Percentiles rank a stretch among this genome's conserved stretches.
Evolutionary conservation across 768 basidiomycete species (phyloP).

Genomic region (Sarcodon sp.): DNA sequence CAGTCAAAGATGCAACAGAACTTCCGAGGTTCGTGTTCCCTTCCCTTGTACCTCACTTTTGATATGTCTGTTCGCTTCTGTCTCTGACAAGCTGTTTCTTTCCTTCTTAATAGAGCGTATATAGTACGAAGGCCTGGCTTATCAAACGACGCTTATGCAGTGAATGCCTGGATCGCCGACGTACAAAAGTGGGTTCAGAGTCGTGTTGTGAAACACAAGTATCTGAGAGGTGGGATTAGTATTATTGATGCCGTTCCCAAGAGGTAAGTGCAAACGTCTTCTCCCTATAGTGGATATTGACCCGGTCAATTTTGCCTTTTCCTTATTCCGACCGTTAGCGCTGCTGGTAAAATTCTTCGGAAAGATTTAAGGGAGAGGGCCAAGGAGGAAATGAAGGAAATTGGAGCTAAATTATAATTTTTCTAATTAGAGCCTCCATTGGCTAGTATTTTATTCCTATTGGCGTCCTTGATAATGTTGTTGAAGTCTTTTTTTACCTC

Average conservation of each 20-base stretch:
- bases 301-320: neutral
- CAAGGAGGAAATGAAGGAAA: conserved; percentile 28
- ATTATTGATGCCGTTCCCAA: conserved; percentile 56
- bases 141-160: no score
- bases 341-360: conserved; percentile 81
- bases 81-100: no score
- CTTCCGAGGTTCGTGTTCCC: conserved; percentile 44
- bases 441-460: no score
- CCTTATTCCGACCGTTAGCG: conserved; percentile 25
- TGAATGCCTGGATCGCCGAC: conserved; percentile 8
- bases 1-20: conserved; percentile 62
- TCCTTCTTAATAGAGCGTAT: no score
- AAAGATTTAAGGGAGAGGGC: conserved; percentile 62
- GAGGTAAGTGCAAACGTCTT: conserved; percentile 26
- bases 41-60: no score
- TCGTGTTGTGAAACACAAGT: conserved; percentile 70
- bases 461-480: no score
- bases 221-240: conserved; percentile 61
- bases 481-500: no score
- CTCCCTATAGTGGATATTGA: no score
- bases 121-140: no score
- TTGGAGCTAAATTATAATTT: no score
- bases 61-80: no score
- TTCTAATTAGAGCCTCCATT: no score
- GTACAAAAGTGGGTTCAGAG: conserved; percentile 53